Base-by-base conservation (phyloP, 2,329 filamentous ascomycete species). In the Curvularia lunata region DNA sequence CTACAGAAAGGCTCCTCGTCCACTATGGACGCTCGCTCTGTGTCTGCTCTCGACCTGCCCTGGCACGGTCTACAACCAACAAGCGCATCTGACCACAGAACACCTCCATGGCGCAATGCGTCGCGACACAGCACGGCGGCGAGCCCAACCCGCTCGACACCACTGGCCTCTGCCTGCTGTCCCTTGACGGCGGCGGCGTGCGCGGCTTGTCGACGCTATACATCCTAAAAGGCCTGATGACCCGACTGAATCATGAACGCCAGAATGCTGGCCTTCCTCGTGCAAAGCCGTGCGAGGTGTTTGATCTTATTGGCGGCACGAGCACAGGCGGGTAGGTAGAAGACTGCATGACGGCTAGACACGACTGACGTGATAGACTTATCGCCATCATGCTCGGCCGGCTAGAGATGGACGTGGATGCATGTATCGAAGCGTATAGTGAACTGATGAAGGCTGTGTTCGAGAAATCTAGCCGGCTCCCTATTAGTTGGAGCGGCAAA, bases 131-230 rank as follows among this genome's bases (percentile, higher is more conserved):
- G 23, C 52, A 58, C 54, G 48, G 45, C 53, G 40, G 50, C 42
- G 52, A 61, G 32, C 54, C 54, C 13, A 47, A 58, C 43, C 55
- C 50, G 6, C 51, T 59, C 10, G 56, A 64, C 45, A 60, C 42
- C 46, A 54, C 47, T 0, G 59, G 54, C 1, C 56, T 60, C 18
- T 58, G 59, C 48, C 57, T 64, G 49, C 57, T 69, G 41, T 63
- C 58, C 1, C 57, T 69, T 8, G 68, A 69, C 47, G 66, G 67
- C 30, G 68, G 69, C 21, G 69, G 69, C 12, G 66, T 72, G 16
- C 66, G 69, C 21, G 68, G 69, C 1, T 59, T 71, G 12, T 68
- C 68, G 6, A 52, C 62, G 1, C 63, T 72, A 10, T 58, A 53
- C 42, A 63, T 72, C 41, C 43, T 71, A 0, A 53, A 66, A 19